Base-by-base conservation (phyloP, 108 stramenopile genomes). In the Skeletonema marinoi region DNA sequence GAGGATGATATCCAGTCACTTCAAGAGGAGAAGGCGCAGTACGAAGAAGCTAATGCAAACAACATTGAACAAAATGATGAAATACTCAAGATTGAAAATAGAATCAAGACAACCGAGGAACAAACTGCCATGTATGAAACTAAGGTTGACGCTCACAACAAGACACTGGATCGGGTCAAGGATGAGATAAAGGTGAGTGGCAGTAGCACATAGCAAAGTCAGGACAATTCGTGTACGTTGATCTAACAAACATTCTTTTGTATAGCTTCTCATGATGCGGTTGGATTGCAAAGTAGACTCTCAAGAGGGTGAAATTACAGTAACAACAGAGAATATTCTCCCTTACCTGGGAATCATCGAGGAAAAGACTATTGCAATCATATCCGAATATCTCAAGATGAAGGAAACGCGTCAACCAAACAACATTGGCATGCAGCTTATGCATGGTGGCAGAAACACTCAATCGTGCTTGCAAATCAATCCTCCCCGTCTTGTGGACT, bases 401-500 rank as follows among this genome's bases (percentile, higher is more conserved):
- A 70, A 73, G 60, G 66, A 76, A 48, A 19, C 59, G 7, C 54
- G 54, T 8, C 54, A 25, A 10, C 50, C 73, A 21, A 48, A 48
- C 13, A 66, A 72, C 48, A 14, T 9, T 25, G 36, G 39, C 17
- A 30, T 63, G 31, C 56, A 48, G 39, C 84, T 73, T 60, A 85
- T 78, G 21, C 7, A 73, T 86, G 16, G 87, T 87, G 88, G 74
- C 19, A 80, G 38, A 32, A 77, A 68, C 81, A 86, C 51, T 59
- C 58, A 48, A n/a, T 65, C 32, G 13, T 42, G 77, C 19, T 59
- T 92, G 50, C 90, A 88, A 41, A 84, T 93, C 38, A 91, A 89
- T 38, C 92, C 93, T 59, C 93, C 93, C n/a, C 87, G 87, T 70
- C 84, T 92, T 3, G 82, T 90, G 33, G 93, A 94, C 72, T 92